A percentile compares a stretch with the other conserved stretches of the same genome.
Evolutionary conservation across 257 asterid species (phyloP).

Genomic region (Jasminum sambac): DNA sequence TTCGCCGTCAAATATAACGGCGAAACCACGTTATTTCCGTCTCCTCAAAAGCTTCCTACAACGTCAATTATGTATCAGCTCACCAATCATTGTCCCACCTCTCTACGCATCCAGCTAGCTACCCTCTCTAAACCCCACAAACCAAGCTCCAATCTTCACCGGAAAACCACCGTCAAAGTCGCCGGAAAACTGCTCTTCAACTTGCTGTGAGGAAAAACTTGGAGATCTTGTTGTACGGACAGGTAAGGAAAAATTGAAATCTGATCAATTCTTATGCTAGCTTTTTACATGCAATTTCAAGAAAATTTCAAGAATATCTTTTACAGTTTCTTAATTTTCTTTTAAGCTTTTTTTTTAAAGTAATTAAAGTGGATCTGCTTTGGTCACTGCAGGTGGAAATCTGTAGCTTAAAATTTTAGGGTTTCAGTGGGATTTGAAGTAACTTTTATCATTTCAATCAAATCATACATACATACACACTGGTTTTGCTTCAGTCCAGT

Average conservation of each 20-base stretch:
- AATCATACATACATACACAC: too few relatives aligned
- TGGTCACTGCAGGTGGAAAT: background rate
- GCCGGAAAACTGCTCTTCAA: background rate
- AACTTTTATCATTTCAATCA: constrained; percentile 3
- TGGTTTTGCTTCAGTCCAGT: too few relatives aligned
- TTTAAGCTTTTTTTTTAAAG: too few relatives aligned
- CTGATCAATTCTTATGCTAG: too few relatives aligned
- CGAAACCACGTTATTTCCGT: constrained; percentile 29
- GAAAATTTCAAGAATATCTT: background rate
- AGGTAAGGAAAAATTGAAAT: constrained; percentile 28
- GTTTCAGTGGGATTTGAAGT: constrained; percentile 29
- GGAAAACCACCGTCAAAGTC: constrained; percentile 47
- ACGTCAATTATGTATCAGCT: constrained; percentile 32
- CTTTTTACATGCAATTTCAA: constrained; percentile 29
- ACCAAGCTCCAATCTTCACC: constrained; percentile 27
- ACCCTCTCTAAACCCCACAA: background rate
- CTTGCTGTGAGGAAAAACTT: background rate
- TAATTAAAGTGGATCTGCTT: constrained; percentile 27
- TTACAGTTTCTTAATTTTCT: background rate
- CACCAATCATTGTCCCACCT: background rate
- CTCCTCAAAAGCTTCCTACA: constrained; percentile 2
- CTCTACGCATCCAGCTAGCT: constrained; percentile 9
- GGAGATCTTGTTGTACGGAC: background rate
- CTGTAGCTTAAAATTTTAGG: constrained; percentile 33
- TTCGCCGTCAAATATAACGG: constrained; percentile 49